A percentile compares a stretch with the other conserved stretches of the same genome.
phyloP scores from a whole-genome alignment of 805 yeast species.

The Wickerhamiella galacta region DNA sequence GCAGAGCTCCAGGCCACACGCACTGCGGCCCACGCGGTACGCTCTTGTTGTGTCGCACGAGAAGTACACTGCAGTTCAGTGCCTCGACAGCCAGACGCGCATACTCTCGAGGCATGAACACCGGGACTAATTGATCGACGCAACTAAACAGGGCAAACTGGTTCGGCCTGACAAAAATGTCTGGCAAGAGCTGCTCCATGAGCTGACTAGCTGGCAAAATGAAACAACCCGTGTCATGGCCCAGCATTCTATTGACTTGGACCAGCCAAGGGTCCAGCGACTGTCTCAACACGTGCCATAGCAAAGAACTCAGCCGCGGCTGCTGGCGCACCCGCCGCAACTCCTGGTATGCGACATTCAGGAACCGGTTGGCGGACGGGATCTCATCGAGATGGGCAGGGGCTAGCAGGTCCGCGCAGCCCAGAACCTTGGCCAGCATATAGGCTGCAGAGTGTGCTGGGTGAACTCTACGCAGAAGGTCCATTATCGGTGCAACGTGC shows the following conservation, averaged over 20 bases:
- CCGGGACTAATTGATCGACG: constrained; percentile 3
- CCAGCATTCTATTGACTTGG: constrained; percentile 10
- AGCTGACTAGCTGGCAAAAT: not conserved
- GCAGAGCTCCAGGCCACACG: not conserved
- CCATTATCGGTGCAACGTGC: not conserved
- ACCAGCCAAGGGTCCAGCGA: constrained; percentile 10
- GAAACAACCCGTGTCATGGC: constrained; percentile 2
- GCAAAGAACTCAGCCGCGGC: constrained; percentile 2
- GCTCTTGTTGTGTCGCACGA: not conserved
- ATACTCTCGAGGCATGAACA: constrained; percentile 4
- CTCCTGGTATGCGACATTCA: constrained; percentile 6
- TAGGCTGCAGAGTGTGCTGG: not conserved
- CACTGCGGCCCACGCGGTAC: not conserved
- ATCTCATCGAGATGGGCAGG: constrained; percentile 4
- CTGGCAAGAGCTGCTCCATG: constrained; percentile 6
- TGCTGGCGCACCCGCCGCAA: not conserved
- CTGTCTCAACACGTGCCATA: constrained; percentile 9
- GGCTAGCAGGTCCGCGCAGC: constrained; percentile 7
- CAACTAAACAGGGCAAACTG: not conserved
- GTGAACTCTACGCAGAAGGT: not conserved
- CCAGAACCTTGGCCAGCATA: constrained; percentile 9
- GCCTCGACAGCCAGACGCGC: constrained; percentile 6
- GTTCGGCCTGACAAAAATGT: constrained; percentile 6
- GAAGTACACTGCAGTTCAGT: constrained; percentile 1
- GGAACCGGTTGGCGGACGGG: constrained; percentile 7